Conservation (phyloP, 1,284 basidiomycete species). For the Bondarzewia mesenterica region DNA sequence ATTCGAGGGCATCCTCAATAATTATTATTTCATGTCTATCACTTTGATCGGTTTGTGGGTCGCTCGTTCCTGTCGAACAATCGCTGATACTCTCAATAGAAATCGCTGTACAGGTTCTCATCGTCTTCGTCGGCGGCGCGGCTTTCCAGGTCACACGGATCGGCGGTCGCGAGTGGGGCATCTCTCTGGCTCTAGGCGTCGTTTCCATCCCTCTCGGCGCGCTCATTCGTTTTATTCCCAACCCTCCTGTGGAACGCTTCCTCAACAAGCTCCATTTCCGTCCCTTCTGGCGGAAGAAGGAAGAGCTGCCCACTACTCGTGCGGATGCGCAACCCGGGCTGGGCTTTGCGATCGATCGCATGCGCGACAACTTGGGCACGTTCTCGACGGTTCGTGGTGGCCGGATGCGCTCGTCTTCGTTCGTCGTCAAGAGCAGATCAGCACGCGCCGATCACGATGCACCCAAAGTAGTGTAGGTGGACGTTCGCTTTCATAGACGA, state of each 20-base stretch:
- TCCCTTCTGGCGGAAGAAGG: slow-evolving; percentile 62
- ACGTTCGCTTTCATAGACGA: too few species aligned
- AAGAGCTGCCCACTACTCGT: slow-evolving; percentile 56
- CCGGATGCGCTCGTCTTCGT: slow-evolving; percentile 74
- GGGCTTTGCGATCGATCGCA: slow-evolving; percentile 64
- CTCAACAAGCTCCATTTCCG: slow-evolving; percentile 65
- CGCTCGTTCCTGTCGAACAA: neutral
- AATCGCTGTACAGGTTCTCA: slow-evolving; percentile 80
- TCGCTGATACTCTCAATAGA: slow-evolving; percentile 36
- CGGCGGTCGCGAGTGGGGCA: slow-evolving; percentile 84
- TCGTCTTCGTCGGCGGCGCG: slow-evolving; percentile 86
- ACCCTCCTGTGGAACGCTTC: slow-evolving; percentile 67
- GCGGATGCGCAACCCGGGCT: slow-evolving; percentile 52
- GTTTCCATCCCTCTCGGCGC: slow-evolving; percentile 86
- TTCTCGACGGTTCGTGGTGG: slow-evolving; percentile 83
- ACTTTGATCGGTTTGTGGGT: slow-evolving; percentile 64
- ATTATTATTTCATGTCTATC: slow-evolving; percentile 85
- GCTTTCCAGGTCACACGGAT: slow-evolving; percentile 89
- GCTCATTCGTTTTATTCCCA: slow-evolving; percentile 78
- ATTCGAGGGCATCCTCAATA: slow-evolving; percentile 76
- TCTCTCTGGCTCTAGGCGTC: slow-evolving; percentile 81
- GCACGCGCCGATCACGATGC: slow-evolving; percentile 45
- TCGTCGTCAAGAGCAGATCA: slow-evolving; percentile 72
- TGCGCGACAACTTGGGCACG: slow-evolving; percentile 79
- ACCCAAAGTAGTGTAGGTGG: slow-evolving; percentile 22